These are phyloP conservation scores for Lojkania enalia DNA, from an alignment of 2,329 filamentous ascomycete genomes.

Conservation along the genomic window DNA sequence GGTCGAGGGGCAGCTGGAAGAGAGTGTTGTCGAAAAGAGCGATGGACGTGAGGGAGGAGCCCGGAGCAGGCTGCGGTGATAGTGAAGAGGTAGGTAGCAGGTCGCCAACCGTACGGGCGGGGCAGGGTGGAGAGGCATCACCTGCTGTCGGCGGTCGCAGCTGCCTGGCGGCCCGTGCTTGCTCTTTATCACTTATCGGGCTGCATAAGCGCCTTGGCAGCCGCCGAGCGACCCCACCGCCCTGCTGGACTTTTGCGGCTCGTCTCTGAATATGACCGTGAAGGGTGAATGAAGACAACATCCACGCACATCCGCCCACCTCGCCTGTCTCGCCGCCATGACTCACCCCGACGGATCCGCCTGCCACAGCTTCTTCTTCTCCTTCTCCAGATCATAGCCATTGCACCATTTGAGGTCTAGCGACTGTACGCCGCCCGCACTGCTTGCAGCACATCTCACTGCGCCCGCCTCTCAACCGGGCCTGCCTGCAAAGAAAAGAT, in stretches of 20 bases:
- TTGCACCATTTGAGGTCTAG: no score
- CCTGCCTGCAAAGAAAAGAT: no score
- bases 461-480: no score
- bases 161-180: slow-evolving; percentile 6
- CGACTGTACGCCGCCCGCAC: no score
- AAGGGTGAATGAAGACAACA: no score
- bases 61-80: neutral
- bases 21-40: neutral
- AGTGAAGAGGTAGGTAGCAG: neutral
- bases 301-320: no score
- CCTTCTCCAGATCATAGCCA: no score
- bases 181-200: slow-evolving; percentile 12
- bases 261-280: no score
- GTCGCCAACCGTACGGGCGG: neutral
- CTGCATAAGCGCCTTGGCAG: neutral
- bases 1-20: slow-evolving; percentile 4
- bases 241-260: neutral
- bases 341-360: slow-evolving; percentile 1
- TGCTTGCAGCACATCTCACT: no score
- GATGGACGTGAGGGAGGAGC: neutral
- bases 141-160: slow-evolving; percentile 1
- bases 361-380: no score
- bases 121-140: slow-evolving; percentile 1
- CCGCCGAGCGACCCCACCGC: neutral
- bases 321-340: slow-evolving; percentile 7